Evolutionary conservation across 2,329 filamentous ascomycete genomes (phyloP).

Genomic region (Massarina eburnea): DNA sequence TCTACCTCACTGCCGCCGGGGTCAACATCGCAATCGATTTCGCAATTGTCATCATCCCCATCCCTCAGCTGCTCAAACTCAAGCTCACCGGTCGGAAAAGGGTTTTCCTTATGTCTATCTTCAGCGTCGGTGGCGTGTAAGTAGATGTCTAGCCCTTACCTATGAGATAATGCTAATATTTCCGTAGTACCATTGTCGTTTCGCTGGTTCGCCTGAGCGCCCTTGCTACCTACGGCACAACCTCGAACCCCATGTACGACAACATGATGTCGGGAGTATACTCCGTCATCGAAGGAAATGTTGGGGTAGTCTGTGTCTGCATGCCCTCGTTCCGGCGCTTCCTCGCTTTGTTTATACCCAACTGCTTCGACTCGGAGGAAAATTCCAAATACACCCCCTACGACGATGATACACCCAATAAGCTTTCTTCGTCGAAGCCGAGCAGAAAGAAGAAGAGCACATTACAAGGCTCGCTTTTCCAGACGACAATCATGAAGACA

Average conservation of each 20-base stretch:
- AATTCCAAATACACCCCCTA: too few species aligned
- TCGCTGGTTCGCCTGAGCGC: conserved; percentile 45
- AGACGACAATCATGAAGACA: too few species aligned
- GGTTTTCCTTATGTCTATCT: conserved; percentile 10
- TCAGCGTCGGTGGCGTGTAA: conserved; percentile 13
- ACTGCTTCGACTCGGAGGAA: conserved; percentile 12
- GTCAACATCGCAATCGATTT: conserved; percentile 14
- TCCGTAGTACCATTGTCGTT: conserved; percentile 34
- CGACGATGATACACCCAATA: too few species aligned
- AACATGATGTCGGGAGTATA: conserved; percentile 17
- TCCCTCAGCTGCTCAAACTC: conserved; percentile 12
- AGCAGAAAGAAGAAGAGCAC: too few species aligned
- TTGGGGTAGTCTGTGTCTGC: conserved; percentile 21
- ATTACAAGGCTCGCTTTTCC: too few species aligned
- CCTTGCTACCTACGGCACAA: conserved; percentile 44
- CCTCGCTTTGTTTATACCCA: conserved; percentile 36
- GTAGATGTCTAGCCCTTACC: not conserved
- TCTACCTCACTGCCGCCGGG: conserved; percentile 10
- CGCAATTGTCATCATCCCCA: conserved; percentile 10
- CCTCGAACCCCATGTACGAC: conserved; percentile 42
- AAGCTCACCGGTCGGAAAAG: conserved; percentile 11
- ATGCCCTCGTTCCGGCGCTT: conserved; percentile 21
- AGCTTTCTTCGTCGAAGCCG: too few species aligned
- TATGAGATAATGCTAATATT: not conserved
- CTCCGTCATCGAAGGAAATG: conserved; percentile 16